These are phyloP conservation scores for Botrytis cinerea DNA, from an alignment of 2,329 filamentous ascomycete species.

Conservation along the genomic window DNA sequence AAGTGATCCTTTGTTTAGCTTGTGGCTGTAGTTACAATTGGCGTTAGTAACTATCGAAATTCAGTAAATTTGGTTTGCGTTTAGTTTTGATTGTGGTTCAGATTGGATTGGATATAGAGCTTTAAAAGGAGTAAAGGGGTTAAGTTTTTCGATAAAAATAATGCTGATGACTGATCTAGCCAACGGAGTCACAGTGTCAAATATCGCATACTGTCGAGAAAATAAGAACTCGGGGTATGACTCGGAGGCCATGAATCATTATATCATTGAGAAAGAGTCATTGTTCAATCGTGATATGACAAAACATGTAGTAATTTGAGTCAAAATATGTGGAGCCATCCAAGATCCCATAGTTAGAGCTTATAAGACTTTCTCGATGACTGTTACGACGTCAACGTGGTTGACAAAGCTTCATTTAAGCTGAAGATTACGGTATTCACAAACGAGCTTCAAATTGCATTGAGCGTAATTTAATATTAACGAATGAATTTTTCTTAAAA, in stretches of 20 bases:
- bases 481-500: neutral
- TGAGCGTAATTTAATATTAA: neutral
- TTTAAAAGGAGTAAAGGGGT: neutral
- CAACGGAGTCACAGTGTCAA: neutral
- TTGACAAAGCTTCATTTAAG: neutral
- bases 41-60: neutral
- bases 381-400: neutral
- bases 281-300: neutral
- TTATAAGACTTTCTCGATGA: neutral
- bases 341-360: neutral
- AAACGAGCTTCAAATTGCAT: neutral
- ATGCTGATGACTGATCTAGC: neutral
- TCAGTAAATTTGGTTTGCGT: neutral
- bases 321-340: neutral
- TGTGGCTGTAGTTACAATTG: neutral
- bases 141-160: too few relatives aligned
- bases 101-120: neutral
- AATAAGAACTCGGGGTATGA: neutral
- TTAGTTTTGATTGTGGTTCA: neutral
- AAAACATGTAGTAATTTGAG: too few relatives aligned
- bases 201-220: too few relatives aligned
- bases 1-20: neutral
- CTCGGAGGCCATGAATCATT: neutral
- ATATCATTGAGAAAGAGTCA: neutral
- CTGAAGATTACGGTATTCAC: neutral